Conservation (phyloP, 2,329 filamentous ascomycete species). For the Fusarium domesticum region DNA sequence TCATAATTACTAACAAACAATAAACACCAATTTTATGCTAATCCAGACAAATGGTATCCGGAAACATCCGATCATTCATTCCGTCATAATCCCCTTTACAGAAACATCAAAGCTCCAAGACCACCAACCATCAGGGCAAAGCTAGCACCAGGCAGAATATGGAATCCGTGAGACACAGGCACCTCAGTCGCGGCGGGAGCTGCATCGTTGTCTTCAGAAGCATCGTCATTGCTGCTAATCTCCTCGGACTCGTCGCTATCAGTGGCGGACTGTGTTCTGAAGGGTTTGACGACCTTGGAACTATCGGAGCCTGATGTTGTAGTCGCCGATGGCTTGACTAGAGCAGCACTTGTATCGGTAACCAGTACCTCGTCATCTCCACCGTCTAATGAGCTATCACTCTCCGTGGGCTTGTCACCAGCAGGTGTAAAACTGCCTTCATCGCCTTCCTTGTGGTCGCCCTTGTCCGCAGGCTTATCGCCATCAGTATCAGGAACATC, state of each 20-base stretch:
- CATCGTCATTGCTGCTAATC: conserved; percentile 2
- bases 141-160: conserved; percentile 5
- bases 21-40: not conserved
- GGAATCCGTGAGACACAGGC: conserved; percentile 7
- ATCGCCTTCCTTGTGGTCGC: conserved; percentile 1
- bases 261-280: conserved; percentile 6
- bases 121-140: conserved; percentile 14
- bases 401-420: not conserved
- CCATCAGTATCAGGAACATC: not conserved
- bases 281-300: conserved; percentile 15
- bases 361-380: conserved; percentile 5
- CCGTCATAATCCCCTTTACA: conserved; percentile 4
- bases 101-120: conserved; percentile 13
- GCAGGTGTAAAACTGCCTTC: conserved; percentile 4
- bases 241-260: conserved; percentile 5
- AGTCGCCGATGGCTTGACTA: conserved; percentile 1
- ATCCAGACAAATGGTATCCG: not conserved
- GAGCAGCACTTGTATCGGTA: conserved; percentile 12
- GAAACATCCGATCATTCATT: not conserved
- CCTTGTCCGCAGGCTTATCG: not conserved
- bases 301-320: not conserved
- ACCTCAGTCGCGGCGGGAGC: conserved; percentile 2
- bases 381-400: not conserved
- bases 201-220: not conserved
- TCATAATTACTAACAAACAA: not conserved